These are phyloP conservation scores for Caloboletus inedulis DNA, from an alignment of 1,284 basidiomycete genomes.

Conservation along the genomic window DNA sequence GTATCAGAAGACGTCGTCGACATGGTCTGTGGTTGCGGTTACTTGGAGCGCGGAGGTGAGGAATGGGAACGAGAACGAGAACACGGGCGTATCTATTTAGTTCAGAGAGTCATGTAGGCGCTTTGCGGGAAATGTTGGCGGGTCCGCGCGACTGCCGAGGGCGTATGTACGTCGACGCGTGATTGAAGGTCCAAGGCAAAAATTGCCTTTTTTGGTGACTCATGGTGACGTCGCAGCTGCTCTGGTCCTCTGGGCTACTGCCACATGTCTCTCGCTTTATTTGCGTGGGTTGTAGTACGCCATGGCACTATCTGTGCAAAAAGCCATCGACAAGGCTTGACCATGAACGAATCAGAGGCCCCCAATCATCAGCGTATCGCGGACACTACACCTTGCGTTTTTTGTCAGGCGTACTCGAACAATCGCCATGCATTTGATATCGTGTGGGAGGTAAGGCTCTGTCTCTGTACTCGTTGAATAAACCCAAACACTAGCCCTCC, in stretches of 20 bases:
- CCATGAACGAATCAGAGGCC: neutral
- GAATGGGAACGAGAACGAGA: neutral
- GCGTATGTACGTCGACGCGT: neutral
- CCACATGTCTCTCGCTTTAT: conserved; percentile 2
- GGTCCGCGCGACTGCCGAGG: neutral
- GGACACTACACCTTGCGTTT: conserved; percentile 11
- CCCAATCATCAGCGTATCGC: neutral
- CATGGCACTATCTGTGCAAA: neutral
- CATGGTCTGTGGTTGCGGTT: conserved; percentile 16
- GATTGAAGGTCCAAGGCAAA: neutral
- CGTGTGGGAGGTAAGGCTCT: conserved; percentile 28
- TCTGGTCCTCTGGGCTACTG: neutral
- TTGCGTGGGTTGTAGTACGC: conserved; percentile 10
- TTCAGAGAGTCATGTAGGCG: conserved; percentile 3
- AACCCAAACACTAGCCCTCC: neutral
- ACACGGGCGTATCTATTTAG: neutral
- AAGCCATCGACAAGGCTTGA: neutral
- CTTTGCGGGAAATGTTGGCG: neutral
- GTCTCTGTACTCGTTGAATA: neutral
- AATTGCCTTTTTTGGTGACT: conserved; percentile 18
- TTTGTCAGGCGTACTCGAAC: conserved; percentile 24
- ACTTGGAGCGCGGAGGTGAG: neutral
- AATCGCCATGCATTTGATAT: conserved; percentile 25
- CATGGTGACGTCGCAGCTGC: neutral
- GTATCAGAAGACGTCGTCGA: conserved; percentile 32